Percentiles rank a stretch among this genome's conserved stretches.
Conservation (phyloP, 306 rosid species). For the Inga laurina region DNA sequence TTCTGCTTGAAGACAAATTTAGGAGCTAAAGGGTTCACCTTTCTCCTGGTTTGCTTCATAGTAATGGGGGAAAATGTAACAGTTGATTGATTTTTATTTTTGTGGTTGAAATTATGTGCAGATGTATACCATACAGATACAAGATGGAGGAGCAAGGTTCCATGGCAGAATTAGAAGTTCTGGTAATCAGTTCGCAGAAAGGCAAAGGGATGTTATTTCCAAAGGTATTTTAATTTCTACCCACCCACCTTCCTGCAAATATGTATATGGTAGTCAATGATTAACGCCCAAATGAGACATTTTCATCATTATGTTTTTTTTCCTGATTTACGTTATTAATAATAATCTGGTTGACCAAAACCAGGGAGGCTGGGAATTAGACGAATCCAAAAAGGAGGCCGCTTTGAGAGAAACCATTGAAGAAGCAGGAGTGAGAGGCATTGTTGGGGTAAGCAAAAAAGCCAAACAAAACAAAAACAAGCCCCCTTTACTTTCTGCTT, state of each 20-base stretch:
- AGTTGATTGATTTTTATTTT: neutral
- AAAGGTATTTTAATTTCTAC: slow-evolving; percentile 50
- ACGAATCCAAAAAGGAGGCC: slow-evolving; percentile 83
- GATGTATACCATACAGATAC: slow-evolving; percentile 87
- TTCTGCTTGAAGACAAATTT: neutral
- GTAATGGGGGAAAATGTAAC: neutral
- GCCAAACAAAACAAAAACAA: neutral
- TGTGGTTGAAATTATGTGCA: slow-evolving; percentile 28
- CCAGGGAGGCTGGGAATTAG: slow-evolving; percentile 93
- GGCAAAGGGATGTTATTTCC: slow-evolving; percentile 83
- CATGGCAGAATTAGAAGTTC: slow-evolving; percentile 62
- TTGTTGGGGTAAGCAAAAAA: slow-evolving; percentile 50
- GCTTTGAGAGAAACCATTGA: slow-evolving; percentile 78
- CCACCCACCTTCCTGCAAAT: neutral
- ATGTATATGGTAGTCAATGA: neutral
- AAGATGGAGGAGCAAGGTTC: slow-evolving; percentile 36
- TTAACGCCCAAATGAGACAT: neutral
- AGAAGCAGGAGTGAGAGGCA: slow-evolving; percentile 87
- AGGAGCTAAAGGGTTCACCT: neutral
- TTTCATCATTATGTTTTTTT: neutral
- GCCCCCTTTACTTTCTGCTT: neutral
- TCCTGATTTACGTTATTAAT: neutral
- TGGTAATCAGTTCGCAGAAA: slow-evolving; percentile 81
- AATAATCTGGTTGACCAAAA: neutral
- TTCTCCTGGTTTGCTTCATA: neutral